Conservation (phyloP, 352 stramenopile genomes). For the Elongisporangium prolatum region DNA sequence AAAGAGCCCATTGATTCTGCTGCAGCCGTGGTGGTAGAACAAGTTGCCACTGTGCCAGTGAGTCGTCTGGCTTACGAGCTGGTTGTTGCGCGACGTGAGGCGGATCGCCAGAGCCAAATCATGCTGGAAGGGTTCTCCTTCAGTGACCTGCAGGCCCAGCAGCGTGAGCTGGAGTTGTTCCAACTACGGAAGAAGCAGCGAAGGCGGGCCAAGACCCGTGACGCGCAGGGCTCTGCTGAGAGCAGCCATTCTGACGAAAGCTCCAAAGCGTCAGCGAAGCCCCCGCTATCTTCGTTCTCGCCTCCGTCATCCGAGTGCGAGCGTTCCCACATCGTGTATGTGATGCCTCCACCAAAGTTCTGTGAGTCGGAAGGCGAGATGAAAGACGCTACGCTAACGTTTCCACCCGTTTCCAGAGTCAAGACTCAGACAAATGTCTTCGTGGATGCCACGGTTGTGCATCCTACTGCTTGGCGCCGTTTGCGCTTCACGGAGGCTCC, state of each 20-base stretch:
- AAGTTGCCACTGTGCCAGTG: background rate
- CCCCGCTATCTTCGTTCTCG: background rate
- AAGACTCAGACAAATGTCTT: background rate
- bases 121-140: conserved; percentile 29
- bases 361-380: background rate
- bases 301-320: background rate
- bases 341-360: background rate
- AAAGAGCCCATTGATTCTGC: background rate
- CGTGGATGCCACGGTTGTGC: background rate
- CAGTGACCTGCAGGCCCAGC: conserved; percentile 46
- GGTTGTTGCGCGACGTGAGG: background rate
- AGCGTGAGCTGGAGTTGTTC: conserved; percentile 35
- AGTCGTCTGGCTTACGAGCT: background rate
- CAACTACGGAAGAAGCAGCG: conserved; percentile 18
- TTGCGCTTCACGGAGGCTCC: background rate
- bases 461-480: background rate
- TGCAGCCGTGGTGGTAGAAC: background rate
- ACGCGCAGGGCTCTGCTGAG: background rate
- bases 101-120: background rate
- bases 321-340: background rate
- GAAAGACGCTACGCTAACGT: background rate
- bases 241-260: background rate
- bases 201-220: background rate
- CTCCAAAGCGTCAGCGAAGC: background rate
- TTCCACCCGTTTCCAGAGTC: background rate